These are phyloP conservation scores for Cryptococcus wingfieldii DNA, from an alignment of 1,284 basidiomycete genomes.

Conservation along the genomic window DNA sequence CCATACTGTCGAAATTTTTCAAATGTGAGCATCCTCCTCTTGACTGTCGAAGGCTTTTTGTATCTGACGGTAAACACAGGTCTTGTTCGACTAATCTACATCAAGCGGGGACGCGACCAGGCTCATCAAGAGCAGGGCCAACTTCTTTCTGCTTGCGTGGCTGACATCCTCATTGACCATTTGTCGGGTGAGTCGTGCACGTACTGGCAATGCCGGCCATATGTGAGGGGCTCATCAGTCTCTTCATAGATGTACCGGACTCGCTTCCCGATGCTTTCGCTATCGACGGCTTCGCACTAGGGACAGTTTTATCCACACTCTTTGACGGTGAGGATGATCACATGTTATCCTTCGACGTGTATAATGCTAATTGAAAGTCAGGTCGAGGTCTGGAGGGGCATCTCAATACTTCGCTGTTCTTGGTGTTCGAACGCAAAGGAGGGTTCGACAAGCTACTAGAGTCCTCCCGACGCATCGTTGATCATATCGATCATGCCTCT, in stretches of 20 bases:
- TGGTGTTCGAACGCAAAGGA: slow-evolving; percentile 66
- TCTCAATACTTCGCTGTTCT: slow-evolving; percentile 77
- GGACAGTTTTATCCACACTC: slow-evolving; percentile 66
- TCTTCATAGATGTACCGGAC: neutral
- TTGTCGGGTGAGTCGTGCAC: slow-evolving; percentile 43
- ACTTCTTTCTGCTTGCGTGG: slow-evolving; percentile 65
- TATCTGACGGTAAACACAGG: slow-evolving; percentile 52
- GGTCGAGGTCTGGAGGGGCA: slow-evolving; percentile 68
- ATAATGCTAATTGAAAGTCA: slow-evolving; percentile 38
- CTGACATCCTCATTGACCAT: slow-evolving; percentile 69
- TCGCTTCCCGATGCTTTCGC: neutral
- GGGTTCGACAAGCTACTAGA: slow-evolving; percentile 68
- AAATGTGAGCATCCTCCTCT: slow-evolving; percentile 59
- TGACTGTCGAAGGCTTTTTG: neutral
- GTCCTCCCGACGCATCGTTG: slow-evolving; percentile 57
- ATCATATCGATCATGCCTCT: slow-evolving; percentile 7
- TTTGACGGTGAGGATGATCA: slow-evolving; percentile 66
- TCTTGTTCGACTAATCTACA: slow-evolving; percentile 75
- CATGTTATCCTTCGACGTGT: neutral
- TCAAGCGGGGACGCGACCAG: slow-evolving; percentile 70
- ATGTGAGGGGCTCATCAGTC: neutral
- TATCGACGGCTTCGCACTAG: slow-evolving; percentile 67
- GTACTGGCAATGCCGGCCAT: neutral
- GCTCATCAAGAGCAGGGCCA: slow-evolving; percentile 73
- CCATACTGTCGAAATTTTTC: slow-evolving; percentile 76